Evolutionary conservation across 768 basidiomycete species (phyloP), one percentile per base, ranked within the genome.

Genomic region (Udeniomyces megalosporus): DNA sequence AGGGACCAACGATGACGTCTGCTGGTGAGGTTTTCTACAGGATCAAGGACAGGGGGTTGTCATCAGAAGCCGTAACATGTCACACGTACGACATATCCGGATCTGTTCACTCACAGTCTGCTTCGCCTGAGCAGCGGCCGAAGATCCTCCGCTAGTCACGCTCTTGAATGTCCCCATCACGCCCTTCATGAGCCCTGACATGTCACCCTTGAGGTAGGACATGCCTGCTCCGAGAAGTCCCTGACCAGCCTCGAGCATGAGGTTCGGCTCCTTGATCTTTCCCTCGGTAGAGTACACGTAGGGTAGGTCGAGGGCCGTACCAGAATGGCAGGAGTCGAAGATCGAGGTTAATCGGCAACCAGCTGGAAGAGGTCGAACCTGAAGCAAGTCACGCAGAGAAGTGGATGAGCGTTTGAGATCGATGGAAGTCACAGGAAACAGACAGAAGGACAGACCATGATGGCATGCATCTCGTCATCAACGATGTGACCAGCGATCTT

Each of bases 181-280:
- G 2, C 46, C 83, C 50, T 78, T 78, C 67, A 96, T 75, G 42
- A 86, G 80, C 17, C 89, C 87, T 15, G 84, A 78, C 70, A 88
- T 80, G 70, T 97, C 91, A 35, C 85, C 85, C 12, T 68, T 65
- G 22, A 73, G 60, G 70, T 89, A 93, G 11, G 86, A 83, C 31
- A 78, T 75, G 2, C 87, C 81, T 1, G 88, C 86, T 26, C 80
- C 80, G n/a, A 93, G 72, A 4, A 95, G 76, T 8, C 88, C 88
- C 70, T 87, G 82, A 0, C 90, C 91, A 4, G 92, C 91, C 70
- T 88, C 90, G 10, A 83, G 80, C 12, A 83, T 82, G 17, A 90
- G 75, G 70, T 95, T 92, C 35, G 92, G 90, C 71, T 95, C 90
- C 73, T 96, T 95, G 71, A 96, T 75, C 70, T 88, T 90, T 53